Conservation (phyloP, 495 filamentous ascomycete species). For the Aspergillus mulundensis region DNA sequence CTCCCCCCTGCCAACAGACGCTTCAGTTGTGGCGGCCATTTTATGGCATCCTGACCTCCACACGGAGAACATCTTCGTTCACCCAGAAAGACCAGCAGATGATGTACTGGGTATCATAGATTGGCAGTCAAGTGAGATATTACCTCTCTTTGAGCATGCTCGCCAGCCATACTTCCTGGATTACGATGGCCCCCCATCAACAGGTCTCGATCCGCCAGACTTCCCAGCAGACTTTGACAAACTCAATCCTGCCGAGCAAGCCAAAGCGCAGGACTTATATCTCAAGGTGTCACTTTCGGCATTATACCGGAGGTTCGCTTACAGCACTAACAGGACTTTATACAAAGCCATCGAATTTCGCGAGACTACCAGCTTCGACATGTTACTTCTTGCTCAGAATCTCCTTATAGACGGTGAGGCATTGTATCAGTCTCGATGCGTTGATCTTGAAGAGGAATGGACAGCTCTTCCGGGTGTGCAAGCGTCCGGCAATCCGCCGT, state of each 20-base stretch:
- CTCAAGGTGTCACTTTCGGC: constrained; percentile 19
- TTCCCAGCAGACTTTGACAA: constrained; percentile 20
- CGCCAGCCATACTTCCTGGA: constrained; percentile 26
- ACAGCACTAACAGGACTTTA: constrained; percentile 12
- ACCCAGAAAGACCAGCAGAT: constrained; percentile 24
- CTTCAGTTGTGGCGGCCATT: constrained; percentile 17
- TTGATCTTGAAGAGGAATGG: constrained; percentile 25
- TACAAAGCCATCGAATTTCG: constrained; percentile 25
- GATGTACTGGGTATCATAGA: constrained; percentile 31
- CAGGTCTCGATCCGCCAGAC: constrained; percentile 11
- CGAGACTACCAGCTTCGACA: constrained; percentile 18
- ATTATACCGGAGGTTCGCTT: constrained; percentile 16
- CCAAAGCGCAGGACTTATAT: constrained; percentile 19
- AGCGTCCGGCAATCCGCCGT: constrained; percentile 19
- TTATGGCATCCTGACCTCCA: constrained; percentile 39
- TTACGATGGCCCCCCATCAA: constrained; percentile 19
- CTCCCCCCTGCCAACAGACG: too few species aligned
- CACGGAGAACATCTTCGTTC: constrained; percentile 34
- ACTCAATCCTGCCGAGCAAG: constrained; percentile 18
- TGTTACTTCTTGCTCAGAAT: constrained; percentile 22
- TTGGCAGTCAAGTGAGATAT: constrained; percentile 30
- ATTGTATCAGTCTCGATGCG: constrained; percentile 17
- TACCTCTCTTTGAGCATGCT: constrained; percentile 28
- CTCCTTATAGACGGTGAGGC: constrained; percentile 26
- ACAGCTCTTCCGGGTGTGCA: constrained; percentile 22